Conservation (phyloP, 2,329 filamentous ascomycete genomes). For the Cladophialophora immunda region DNA sequence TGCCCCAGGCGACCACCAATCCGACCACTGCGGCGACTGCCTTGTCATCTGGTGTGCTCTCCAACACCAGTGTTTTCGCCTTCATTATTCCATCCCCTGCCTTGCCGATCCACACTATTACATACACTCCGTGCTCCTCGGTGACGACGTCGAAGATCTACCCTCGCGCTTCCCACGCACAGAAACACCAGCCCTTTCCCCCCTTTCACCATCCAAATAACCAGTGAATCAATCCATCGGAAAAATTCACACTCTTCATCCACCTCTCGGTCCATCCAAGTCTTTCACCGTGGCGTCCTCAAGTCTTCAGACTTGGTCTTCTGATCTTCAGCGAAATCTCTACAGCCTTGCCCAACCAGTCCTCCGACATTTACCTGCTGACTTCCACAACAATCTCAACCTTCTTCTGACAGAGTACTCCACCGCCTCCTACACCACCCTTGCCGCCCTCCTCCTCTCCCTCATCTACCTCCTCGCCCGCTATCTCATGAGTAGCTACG, state of each 20-base stretch:
- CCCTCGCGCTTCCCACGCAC: constrained; percentile 10
- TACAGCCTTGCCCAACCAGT: constrained; percentile 31
- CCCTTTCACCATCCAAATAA: background rate
- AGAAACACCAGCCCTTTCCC: constrained; percentile 15
- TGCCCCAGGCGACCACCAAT: constrained; percentile 11
- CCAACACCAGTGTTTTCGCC: constrained; percentile 12
- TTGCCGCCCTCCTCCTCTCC: constrained; percentile 39
- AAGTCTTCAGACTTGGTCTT: constrained; percentile 37
- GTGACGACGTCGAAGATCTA: constrained; percentile 19
- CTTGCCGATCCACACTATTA: constrained; percentile 22
- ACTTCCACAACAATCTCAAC: constrained; percentile 30
- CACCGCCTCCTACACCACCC: constrained; percentile 40
- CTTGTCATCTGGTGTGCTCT: constrained; percentile 7
- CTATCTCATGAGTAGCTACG: constrained; percentile 42
- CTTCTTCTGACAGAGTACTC: constrained; percentile 33
- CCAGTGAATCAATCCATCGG: background rate
- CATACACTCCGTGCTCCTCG: constrained; percentile 21
- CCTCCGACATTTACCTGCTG: constrained; percentile 27
- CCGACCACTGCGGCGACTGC: background rate
- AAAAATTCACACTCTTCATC: background rate
- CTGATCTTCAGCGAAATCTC: constrained; percentile 28
- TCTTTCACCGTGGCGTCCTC: constrained; percentile 40
- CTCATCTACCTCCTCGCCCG: constrained; percentile 38
- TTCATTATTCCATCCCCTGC: constrained; percentile 19
- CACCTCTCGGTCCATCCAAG: background rate